These are phyloP conservation scores for Rhododendron simsii DNA, from an alignment of 148 eudicot species.

Conservation along the genomic window DNA sequence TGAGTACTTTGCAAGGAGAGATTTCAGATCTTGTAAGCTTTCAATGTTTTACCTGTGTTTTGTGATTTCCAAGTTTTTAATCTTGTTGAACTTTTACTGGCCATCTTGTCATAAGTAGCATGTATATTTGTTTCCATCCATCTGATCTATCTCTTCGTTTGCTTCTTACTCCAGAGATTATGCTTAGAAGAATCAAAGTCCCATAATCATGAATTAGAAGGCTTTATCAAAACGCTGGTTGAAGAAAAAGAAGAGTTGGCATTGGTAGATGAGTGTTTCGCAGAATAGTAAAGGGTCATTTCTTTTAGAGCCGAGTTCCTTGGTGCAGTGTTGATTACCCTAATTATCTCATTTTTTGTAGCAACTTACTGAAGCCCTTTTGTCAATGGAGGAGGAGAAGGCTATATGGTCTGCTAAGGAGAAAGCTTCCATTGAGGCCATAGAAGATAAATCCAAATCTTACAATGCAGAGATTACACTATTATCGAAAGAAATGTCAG, in stretches of 20 bases:
- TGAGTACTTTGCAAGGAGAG: slow-evolving; percentile 48
- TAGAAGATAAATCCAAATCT: slow-evolving; percentile 45
- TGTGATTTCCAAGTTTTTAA: not conserved
- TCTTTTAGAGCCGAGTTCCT: not conserved
- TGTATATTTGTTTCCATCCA: not conserved
- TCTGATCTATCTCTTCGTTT: slow-evolving; percentile 10
- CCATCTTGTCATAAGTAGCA: not conserved
- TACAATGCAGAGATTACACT: slow-evolving; percentile 44
- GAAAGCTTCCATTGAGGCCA: slow-evolving; percentile 72
- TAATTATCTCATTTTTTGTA: slow-evolving; percentile 27
- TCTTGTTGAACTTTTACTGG: not conserved
- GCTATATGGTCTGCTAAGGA: slow-evolving; percentile 87
- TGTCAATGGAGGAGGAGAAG: slow-evolving; percentile 87
- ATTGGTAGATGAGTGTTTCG: slow-evolving; percentile 43
- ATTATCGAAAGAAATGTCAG: slow-evolving; percentile 47
- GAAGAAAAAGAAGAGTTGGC: slow-evolving; percentile 85
- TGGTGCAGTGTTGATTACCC: slow-evolving; percentile 14
- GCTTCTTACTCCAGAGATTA: slow-evolving; percentile 37
- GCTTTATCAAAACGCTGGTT: slow-evolving; percentile 38
- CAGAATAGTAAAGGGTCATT: not conserved
- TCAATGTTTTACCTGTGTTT: slow-evolving; percentile 3
- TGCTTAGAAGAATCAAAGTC: slow-evolving; percentile 53
- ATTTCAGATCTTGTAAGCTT: slow-evolving; percentile 59
- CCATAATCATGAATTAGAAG: slow-evolving; percentile 37
- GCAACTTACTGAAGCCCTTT: slow-evolving; percentile 89